phyloP scores from a whole-genome alignment of 352 stramenopile species.

The Pythium sp. region DNA sequence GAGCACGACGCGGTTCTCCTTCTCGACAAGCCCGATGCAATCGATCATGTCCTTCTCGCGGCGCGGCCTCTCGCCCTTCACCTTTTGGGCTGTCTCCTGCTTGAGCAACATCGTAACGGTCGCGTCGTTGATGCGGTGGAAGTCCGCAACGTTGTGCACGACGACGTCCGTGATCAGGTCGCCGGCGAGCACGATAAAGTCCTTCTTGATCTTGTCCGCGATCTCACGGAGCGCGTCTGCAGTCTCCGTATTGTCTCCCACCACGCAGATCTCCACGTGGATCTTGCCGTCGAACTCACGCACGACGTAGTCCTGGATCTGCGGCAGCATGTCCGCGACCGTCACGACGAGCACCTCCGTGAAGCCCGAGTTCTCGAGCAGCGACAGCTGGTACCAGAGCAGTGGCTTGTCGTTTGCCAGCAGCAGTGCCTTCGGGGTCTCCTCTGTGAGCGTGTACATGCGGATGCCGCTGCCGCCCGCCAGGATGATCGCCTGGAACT shows the following conservation, averaged over 20 bases:
- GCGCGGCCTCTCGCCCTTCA: conserved; percentile 65
- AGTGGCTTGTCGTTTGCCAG: conserved; percentile 61
- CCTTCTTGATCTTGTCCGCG: conserved; percentile 71
- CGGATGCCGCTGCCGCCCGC: conserved; percentile 76
- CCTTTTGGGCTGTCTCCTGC: conserved; percentile 40
- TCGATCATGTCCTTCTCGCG: conserved; percentile 83
- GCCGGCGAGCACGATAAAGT: conserved; percentile 81
- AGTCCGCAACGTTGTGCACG: conserved; percentile 78
- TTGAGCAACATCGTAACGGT: conserved; percentile 84
- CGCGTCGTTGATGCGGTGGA: conserved; percentile 80
- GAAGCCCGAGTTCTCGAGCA: conserved; percentile 81
- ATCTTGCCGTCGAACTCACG: conserved; percentile 82
- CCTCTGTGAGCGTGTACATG: conserved; percentile 75
- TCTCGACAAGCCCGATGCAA: conserved; percentile 68
- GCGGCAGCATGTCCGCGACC: conserved; percentile 46
- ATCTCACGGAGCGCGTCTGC: conserved; percentile 70
- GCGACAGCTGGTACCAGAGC: conserved; percentile 79
- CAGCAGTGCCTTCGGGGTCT: conserved; percentile 72
- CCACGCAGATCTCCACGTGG: conserved; percentile 69
- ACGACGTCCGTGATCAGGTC: conserved; percentile 80
- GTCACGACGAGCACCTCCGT: conserved; percentile 73
- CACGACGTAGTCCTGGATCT: conserved; percentile 76
- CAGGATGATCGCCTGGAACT: conserved; percentile 85
- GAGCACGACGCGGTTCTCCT: conserved; percentile 68
- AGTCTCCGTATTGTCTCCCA: conserved; percentile 71